Evolutionary conservation across 441 rosid species (phyloP).

Genomic region (Brassica balearica): DNA sequence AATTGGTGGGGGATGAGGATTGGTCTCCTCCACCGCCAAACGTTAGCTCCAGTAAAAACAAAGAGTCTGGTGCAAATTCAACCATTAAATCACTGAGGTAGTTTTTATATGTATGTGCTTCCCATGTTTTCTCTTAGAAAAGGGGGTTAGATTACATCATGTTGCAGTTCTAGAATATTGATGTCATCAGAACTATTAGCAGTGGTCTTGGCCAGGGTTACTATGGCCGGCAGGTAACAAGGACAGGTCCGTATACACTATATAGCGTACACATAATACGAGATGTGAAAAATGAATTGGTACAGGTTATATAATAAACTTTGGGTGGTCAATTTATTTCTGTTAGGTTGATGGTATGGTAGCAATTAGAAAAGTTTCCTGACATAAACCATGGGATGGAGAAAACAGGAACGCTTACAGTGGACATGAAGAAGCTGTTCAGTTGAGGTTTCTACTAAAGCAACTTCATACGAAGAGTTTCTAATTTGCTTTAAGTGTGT

Average conservation of each 20-base stretch:
- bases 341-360: conserved; percentile 94
- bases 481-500: neutral
- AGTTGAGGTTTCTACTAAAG: neutral
- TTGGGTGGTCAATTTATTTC: conserved; percentile 4
- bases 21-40: conserved; percentile 85
- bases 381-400: conserved; percentile 93
- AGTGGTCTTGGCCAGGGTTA: conserved; percentile 95
- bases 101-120: neutral
- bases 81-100: conserved; percentile 84
- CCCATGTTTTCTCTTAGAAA: conserved; percentile 32
- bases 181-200: conserved; percentile 87
- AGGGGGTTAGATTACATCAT: conserved; percentile 80
- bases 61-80: conserved; percentile 48
- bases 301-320: too few species aligned
- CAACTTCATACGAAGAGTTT: neutral
- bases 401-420: conserved; percentile 89
- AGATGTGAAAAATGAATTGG: too few species aligned
- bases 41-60: conserved; percentile 32
- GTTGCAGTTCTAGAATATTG: conserved; percentile 85
- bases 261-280: neutral
- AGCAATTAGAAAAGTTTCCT: conserved; percentile 71
- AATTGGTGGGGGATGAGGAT: conserved; percentile 72
- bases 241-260: too few species aligned
- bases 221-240: conserved; percentile 90
- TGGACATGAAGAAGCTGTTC: conserved; percentile 91